Evolutionary conservation across 148 eudicot species (phyloP).

Genomic region (Rhododendron griersonianum): DNA sequence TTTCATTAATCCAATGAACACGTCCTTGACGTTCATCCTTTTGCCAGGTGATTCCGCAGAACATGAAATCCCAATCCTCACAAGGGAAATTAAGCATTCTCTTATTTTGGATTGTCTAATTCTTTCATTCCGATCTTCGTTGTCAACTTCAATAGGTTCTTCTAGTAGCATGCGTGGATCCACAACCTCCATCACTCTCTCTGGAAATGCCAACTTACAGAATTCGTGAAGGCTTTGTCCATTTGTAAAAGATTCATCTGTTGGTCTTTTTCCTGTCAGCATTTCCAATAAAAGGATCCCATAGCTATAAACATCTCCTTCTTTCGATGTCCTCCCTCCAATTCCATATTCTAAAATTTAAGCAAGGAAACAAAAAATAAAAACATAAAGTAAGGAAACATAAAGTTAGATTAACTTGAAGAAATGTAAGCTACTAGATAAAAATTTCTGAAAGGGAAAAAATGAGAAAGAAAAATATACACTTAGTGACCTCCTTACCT

Average conservation of each 20-base stretch:
- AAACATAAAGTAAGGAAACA: too few species aligned
- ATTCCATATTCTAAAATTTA: background rate
- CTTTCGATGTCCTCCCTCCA: background rate
- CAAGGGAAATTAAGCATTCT: background rate
- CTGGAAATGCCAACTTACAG: background rate
- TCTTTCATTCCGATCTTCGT: background rate
- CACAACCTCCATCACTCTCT: background rate
- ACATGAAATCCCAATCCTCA: constrained; percentile 5
- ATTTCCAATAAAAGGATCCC: background rate
- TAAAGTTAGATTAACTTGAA: background rate
- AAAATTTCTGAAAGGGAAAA: background rate
- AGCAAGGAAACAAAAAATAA: too few species aligned
- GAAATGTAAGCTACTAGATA: background rate
- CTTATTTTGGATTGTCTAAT: background rate
- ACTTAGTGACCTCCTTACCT: background rate
- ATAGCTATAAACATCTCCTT: background rate
- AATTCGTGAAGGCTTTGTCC: background rate
- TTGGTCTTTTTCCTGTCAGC: constrained; percentile 8
- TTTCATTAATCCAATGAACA: background rate
- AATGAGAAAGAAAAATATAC: background rate
- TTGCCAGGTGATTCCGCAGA: background rate
- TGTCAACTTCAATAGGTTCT: background rate
- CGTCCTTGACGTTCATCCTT: background rate
- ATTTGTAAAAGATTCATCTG: background rate
- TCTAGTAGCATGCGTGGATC: background rate